Base-by-base conservation (phyloP, 2,329 filamentous ascomycete genomes). In the Fusarium haematococcum region DNA sequence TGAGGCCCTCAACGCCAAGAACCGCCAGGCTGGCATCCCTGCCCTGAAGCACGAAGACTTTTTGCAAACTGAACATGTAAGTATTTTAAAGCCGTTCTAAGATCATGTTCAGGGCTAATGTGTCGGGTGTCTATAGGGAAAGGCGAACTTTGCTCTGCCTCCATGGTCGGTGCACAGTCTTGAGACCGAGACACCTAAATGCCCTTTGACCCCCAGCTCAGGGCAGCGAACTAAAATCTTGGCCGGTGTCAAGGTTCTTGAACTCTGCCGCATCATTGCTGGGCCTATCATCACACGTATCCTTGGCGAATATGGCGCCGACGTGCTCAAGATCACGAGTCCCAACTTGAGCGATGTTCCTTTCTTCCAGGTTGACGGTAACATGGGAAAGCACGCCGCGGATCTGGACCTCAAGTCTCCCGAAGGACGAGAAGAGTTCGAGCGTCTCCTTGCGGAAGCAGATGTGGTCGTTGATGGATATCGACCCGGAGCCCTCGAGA, bases 251-350 rank as follows among this genome's bases (percentile, higher is more conserved):
- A 92, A 92, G 73, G 92, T 95, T 7, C 86, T 95, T 6, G 93
- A 95, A 79, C 84, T 95, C 33, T 93, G 92, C 78, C 90, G 93
- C 45, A 91, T 95, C 77, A 94, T 95, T 72, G 93, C 93, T 5
- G 93, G 92, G 0, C 93, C 93, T n/a, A 90, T 91, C 6, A 91
- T 95, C 74, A 90, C 90, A 4, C 89, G 92, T 33, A 91, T 91
- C 2, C 86, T 95, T 0, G 92, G 91, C n/a, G 93, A 94, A 71
- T 92, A 94, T 78, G 93, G 93, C 3, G 93, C 93, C 9, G 89
- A 92, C 63, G 92, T 95, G 1, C 86, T 95, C 74, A 93, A 94
- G 76, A 86, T 95, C 54, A 94, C 92, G 4, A 90, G 90, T 9
- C 88, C 91, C 0, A 84, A 89, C 54, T 85, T 95, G n/a, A 89